A percentile compares a stretch with the other conserved stretches of the same genome.
phyloP scores from a whole-genome alignment of 192 early-diverging fungal species.

The Spizellomyces punctatus region DNA sequence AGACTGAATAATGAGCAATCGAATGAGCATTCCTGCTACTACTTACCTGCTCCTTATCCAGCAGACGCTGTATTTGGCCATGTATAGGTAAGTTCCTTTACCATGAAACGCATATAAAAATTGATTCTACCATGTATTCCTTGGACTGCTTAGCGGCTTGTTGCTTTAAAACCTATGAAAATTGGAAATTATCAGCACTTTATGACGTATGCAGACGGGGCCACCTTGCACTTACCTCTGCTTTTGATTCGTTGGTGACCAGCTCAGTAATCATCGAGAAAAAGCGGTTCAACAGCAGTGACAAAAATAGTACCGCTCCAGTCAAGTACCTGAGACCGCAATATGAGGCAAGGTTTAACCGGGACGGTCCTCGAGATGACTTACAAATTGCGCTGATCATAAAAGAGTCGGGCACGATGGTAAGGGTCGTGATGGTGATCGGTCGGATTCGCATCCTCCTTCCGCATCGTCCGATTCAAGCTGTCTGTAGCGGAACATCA shows the following conservation, averaged over 20 bases:
- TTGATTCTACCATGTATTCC: constrained; percentile 32
- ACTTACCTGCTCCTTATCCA: constrained; percentile 25
- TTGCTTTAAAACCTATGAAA: constrained; percentile 33
- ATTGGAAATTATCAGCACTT: neutral
- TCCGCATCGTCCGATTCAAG: neutral
- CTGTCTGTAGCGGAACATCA: constrained; percentile 8
- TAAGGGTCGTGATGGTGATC: constrained; percentile 8
- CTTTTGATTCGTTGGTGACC: constrained; percentile 34
- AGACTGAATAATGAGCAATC: neutral
- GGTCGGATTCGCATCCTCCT: constrained; percentile 12
- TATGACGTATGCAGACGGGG: neutral
- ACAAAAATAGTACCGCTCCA: constrained; percentile 42
- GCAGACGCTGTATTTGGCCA: constrained; percentile 11
- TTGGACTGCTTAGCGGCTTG: constrained; percentile 43
- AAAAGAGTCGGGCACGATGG: constrained; percentile 25
- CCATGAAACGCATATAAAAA: neutral
- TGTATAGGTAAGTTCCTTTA: neutral
- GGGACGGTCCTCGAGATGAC: neutral
- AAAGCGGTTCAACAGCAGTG: constrained; percentile 40
- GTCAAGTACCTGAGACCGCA: constrained; percentile 30
- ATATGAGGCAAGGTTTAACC: neutral
- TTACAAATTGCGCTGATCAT: constrained; percentile 43
- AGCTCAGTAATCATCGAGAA: constrained; percentile 37
- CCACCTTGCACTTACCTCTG: neutral
- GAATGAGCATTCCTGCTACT: neutral